These are phyloP conservation scores for Scutellaria baicalensis DNA, from an alignment of 257 asterid genomes.

Conservation along the genomic window DNA sequence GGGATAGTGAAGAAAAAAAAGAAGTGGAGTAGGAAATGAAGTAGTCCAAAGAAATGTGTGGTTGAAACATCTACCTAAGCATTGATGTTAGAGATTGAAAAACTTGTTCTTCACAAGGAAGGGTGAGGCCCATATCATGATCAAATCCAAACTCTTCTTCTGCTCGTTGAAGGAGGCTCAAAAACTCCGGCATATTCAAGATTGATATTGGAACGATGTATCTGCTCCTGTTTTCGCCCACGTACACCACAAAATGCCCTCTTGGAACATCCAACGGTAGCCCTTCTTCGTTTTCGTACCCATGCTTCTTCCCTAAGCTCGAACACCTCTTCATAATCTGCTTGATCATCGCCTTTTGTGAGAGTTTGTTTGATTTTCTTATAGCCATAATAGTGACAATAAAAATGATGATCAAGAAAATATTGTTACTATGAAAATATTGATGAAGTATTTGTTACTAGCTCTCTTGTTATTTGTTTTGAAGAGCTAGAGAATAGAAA, in stretches of 20 bases:
- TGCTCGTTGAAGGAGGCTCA: slow-evolving; percentile 32
- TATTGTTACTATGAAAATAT: not conserved
- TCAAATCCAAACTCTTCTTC: slow-evolving; percentile 62
- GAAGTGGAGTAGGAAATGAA: too few relatives aligned
- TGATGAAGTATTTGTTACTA: not conserved
- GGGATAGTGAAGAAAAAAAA: not conserved
- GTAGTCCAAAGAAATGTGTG: not conserved
- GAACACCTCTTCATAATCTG: slow-evolving; percentile 50
- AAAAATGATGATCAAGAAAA: not conserved
- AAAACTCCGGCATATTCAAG: slow-evolving; percentile 32
- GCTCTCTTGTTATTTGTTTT: not conserved
- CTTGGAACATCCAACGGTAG: slow-evolving; percentile 49
- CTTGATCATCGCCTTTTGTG: slow-evolving; percentile 48
- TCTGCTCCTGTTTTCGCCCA: slow-evolving; percentile 41
- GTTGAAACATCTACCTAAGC: slow-evolving; percentile 13
- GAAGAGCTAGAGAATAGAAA: not conserved
- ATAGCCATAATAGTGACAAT: slow-evolving; percentile 23
- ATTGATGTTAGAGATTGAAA: slow-evolving; percentile 38
- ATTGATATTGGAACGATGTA: slow-evolving; percentile 43
- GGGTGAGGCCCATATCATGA: slow-evolving; percentile 50
- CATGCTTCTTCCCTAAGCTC: slow-evolving; percentile 34
- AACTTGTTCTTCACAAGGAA: slow-evolving; percentile 45
- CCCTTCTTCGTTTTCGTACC: slow-evolving; percentile 29
- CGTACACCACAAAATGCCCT: slow-evolving; percentile 58
- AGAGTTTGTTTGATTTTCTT: slow-evolving; percentile 33